phyloP scores from a whole-genome alignment of 2,329 filamentous ascomycete genomes.

The Ophiostoma populinum region DNA sequence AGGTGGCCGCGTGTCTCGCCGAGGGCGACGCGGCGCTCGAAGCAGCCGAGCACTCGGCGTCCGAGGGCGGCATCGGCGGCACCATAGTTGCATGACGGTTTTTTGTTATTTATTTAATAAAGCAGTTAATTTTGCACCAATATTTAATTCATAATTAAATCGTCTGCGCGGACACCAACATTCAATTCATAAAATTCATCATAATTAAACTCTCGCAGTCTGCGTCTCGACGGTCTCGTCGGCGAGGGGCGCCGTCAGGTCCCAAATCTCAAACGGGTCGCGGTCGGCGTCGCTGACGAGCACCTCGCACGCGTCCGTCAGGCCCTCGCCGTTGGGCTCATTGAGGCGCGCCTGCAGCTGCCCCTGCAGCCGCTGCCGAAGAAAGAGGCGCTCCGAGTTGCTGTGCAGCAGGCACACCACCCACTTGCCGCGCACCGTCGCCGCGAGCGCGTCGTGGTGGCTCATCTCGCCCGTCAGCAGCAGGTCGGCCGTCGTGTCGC shows the following conservation, averaged over 20 bases:
- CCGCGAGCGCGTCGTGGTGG: slow-evolving; percentile 79
- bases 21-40: slow-evolving; percentile 32
- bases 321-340: slow-evolving; percentile 27
- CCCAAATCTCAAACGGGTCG: slow-evolving; percentile 74
- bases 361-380: slow-evolving; percentile 51
- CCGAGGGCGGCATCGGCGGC: not conserved
- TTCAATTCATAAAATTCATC: too few relatives aligned
- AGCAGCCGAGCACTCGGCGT: slow-evolving; percentile 1
- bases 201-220: too few relatives aligned
- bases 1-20: slow-evolving; percentile 34
- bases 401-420: slow-evolving; percentile 83
- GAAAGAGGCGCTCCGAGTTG: slow-evolving; percentile 76
- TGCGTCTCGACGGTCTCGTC: too few relatives aligned
- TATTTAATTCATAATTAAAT: too few relatives aligned
- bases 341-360: slow-evolving; percentile 49
- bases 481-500: slow-evolving; percentile 44
- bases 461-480: slow-evolving; percentile 84
- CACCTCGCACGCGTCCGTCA: slow-evolving; percentile 35
- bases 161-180: too few relatives aligned
- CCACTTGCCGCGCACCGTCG: slow-evolving; percentile 65
- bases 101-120: not conserved
- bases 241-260: slow-evolving; percentile 14
- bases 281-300: slow-evolving; percentile 62
- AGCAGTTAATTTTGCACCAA: not conserved
- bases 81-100: not conserved